A percentile compares a stretch with the other conserved stretches of the same genome.
These are phyloP conservation scores for Scortechinia acanthostroma DNA, from an alignment of 2,329 filamentous ascomycete genomes.

Conservation along the genomic window DNA sequence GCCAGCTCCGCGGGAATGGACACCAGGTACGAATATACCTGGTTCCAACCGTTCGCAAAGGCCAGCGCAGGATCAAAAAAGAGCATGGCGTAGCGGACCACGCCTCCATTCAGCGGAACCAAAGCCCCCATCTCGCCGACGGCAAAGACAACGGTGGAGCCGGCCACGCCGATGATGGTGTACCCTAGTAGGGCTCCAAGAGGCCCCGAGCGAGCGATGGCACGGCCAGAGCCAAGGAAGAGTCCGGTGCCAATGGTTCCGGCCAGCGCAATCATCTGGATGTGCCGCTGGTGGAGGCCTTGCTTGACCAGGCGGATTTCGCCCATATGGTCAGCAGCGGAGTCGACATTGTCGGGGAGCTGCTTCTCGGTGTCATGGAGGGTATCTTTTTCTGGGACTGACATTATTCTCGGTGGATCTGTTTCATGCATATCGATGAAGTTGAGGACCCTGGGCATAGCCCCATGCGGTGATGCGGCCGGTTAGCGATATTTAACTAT, in stretches of 20 bases:
- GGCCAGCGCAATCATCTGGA: constrained; percentile 40
- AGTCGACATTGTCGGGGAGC: neutral
- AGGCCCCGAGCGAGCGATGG: constrained; percentile 55
- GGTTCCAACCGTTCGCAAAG: constrained; percentile 32
- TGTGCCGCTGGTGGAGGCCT: constrained; percentile 32
- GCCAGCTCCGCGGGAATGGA: constrained; percentile 22
- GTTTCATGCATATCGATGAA: too few relatives aligned
- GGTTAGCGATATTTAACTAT: too few relatives aligned
- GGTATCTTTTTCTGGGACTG: too few relatives aligned
- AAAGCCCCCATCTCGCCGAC: constrained; percentile 20
- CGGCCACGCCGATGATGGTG: constrained; percentile 39
- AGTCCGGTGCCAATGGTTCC: constrained; percentile 51
- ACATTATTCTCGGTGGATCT: too few relatives aligned
- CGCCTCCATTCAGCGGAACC: constrained; percentile 10
- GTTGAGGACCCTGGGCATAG: too few relatives aligned
- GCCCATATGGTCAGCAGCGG: neutral
- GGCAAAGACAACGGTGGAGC: constrained; percentile 43
- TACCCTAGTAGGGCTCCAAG: constrained; percentile 35
- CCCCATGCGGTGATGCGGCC: too few relatives aligned
- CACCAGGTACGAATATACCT: constrained; percentile 36
- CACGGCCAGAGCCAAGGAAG: constrained; percentile 61
- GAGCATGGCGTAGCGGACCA: constrained; percentile 15
- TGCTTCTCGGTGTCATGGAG: too few relatives aligned
- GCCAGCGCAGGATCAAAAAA: constrained; percentile 16
- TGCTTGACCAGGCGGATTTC: constrained; percentile 6